Percentiles rank a stretch among this genome's conserved stretches.
These are phyloP conservation scores for Blepharisma undulans DNA, from an alignment of 169 alveolate genomes.

Conservation along the genomic window DNA sequence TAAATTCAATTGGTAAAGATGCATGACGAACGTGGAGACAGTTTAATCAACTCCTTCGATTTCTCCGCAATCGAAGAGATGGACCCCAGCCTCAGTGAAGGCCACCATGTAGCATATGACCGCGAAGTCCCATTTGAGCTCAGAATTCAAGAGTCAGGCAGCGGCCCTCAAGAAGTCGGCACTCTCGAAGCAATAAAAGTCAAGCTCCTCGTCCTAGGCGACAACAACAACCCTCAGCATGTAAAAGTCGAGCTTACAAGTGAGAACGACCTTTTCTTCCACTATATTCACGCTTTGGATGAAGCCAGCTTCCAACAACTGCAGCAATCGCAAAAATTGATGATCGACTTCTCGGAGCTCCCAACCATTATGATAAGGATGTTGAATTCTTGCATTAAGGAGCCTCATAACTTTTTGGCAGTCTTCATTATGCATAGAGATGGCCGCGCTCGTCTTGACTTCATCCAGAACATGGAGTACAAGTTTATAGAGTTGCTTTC, in stretches of 20 bases:
- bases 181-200: slow-evolving; percentile 88
- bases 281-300: slow-evolving; percentile 84
- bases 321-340: slow-evolving; percentile 91
- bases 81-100: slow-evolving; percentile 93
- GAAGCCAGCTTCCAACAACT: slow-evolving; percentile 77
- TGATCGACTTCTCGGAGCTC: slow-evolving; percentile 91
- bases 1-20: background rate
- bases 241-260: slow-evolving; percentile 89
- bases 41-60: slow-evolving; percentile 74
- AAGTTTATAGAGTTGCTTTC: slow-evolving; percentile 92
- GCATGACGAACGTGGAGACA: slow-evolving; percentile 26
- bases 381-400: slow-evolving; percentile 93
- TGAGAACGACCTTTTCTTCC: slow-evolving; percentile 94
- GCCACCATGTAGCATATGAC: slow-evolving; percentile 87
- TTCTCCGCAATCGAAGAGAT: slow-evolving; percentile 90
- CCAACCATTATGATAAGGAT: slow-evolving; percentile 88
- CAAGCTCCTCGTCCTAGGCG: slow-evolving; percentile 86
- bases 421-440: slow-evolving; percentile 85
- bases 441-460: slow-evolving; percentile 87
- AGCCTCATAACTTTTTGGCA: slow-evolving; percentile 90
- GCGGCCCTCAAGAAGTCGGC: slow-evolving; percentile 87
- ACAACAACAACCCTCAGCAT: slow-evolving; percentile 79
- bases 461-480: slow-evolving; percentile 92
- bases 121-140: slow-evolving; percentile 93
- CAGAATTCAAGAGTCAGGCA: slow-evolving; percentile 76